Percentiles rank a stretch among this genome's conserved stretches.
These are phyloP conservation scores for Crithidia thermophila DNA, from an alignment of 208 protist species.

Conservation along the genomic window DNA sequence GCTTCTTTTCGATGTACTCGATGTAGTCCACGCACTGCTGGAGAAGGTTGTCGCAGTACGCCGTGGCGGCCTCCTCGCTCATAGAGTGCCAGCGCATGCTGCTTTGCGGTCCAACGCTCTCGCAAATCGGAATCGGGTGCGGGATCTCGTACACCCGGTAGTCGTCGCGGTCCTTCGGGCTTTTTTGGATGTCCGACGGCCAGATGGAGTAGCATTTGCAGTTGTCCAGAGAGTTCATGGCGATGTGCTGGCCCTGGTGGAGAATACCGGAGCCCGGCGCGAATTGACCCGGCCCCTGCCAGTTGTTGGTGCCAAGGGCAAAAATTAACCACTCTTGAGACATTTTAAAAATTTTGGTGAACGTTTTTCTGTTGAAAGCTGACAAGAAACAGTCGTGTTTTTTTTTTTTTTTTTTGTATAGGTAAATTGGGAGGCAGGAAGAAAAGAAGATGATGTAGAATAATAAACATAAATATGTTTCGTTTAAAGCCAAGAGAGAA, in stretches of 20 bases:
- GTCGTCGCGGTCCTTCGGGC: conserved; percentile 58
- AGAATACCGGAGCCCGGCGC: conserved; percentile 79
- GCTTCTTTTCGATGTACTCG: conserved; percentile 73
- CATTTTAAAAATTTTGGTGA: conserved; percentile 35
- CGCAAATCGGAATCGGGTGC: conserved; percentile 78
- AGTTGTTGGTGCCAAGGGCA: conserved; percentile 80
- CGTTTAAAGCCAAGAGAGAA: too few species aligned
- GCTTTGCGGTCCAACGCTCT: conserved; percentile 73
- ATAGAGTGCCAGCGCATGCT: conserved; percentile 82
- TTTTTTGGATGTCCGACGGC: conserved; percentile 72
- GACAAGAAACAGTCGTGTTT: neutral
- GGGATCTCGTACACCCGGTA: conserved; percentile 78
- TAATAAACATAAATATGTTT: too few species aligned
- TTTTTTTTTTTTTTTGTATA: too few species aligned
- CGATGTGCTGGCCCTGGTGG: conserved; percentile 75
- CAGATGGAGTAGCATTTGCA: conserved; percentile 73
- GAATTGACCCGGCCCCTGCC: conserved; percentile 72
- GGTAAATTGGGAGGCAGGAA: too few species aligned
- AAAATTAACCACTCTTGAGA: conserved; percentile 69
- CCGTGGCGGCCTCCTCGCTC: conserved; percentile 56
- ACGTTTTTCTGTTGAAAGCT: conserved; percentile 8
- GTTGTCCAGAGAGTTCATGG: conserved; percentile 56
- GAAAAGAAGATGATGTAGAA: too few species aligned
- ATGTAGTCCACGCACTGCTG: conserved; percentile 61
- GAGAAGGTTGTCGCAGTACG: conserved; percentile 55